Base-by-base conservation (phyloP, 139 green algal genomes). In the Asterochloris erici region DNA sequence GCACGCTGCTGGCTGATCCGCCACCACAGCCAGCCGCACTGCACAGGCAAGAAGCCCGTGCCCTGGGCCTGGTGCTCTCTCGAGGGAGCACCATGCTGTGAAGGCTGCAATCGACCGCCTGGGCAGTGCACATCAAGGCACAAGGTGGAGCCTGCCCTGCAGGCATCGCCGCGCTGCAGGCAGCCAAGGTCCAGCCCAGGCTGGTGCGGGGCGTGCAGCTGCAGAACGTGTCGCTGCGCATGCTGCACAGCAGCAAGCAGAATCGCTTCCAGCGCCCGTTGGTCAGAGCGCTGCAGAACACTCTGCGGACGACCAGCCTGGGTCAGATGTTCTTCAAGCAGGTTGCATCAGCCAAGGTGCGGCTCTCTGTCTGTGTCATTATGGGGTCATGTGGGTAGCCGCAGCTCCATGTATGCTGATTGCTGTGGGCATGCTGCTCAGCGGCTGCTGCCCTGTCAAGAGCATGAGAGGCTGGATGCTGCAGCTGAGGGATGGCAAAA, bases 151-250 rank as follows among this genome's bases (percentile, higher is more conserved):
- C 38, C 38, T 54, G 4, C 38, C 38, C 38, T 27, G n/a, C 79
- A 86, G 84, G 84, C n/a, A 71, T 87, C 54, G 84, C 79, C 54
- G 84, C 74, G 10, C 80, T 97, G 79, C 88, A 96, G 77, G 90
- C 90, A 28, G 91, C 92, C 19, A 70, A 91, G 10, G 70, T 90
- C 17, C 71, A 80, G 13, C 90, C 93, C 0, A 75, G 93, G 12
- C 75, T 90, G 23, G 88, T 98, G 26, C 27, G 69, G 19, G 94
- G 91, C 2, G 93, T 99, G 47, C 85, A 91, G 79, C 66, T 96
- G 21, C 87, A 96, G 15, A 97, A 98, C 87, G 90, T 97, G 60
- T 94, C 85, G 28, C 87, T 98, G 47, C 84, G 95, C 68, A 88
- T 91, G 75, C 85, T 98, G 80, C 93, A 97, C 87, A 75, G 93